A percentile compares a stretch with the other conserved stretches of the same genome.
Conservation (phyloP, 805 yeast species). For the Kazachstania kunashirensis region DNA sequence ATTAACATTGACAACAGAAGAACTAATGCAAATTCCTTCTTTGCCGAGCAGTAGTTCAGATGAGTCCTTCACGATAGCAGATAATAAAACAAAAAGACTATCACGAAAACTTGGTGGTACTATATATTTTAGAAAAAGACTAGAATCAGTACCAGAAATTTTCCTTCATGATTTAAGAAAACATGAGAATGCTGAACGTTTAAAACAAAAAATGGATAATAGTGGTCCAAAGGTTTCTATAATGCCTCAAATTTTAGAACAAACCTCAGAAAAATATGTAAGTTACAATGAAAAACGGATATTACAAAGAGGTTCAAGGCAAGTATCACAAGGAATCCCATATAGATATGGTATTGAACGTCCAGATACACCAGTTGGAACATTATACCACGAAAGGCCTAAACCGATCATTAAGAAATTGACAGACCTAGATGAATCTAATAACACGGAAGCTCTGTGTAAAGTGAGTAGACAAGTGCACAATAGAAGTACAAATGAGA, state of each 20-base stretch:
- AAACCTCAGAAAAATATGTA: too few species aligned
- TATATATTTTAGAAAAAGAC: conserved; percentile 17
- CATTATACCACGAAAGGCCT: too few species aligned
- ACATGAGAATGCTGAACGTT: too few species aligned
- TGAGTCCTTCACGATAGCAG: not conserved
- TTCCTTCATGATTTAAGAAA: conserved; percentile 19
- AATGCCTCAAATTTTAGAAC: too few species aligned
- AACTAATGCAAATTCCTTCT: conserved; percentile 20
- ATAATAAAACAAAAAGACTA: conserved; percentile 4
- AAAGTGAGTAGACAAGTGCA: too few species aligned
- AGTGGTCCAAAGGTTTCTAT: too few species aligned
- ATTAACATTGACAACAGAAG: conserved; percentile 22
- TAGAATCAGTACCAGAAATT: conserved; percentile 27
- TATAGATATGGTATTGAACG: not conserved
- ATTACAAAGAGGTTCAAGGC: conserved; percentile 1
- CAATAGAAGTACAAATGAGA: conserved; percentile 14
- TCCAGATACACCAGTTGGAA: not conserved
- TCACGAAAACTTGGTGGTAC: conserved; percentile 26
- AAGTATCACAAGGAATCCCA: not conserved
- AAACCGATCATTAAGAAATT: too few species aligned
- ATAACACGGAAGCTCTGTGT: too few species aligned
- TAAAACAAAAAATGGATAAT: too few species aligned
- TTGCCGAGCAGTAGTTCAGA: conserved; percentile 4
- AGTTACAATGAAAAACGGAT: conserved; percentile 5
- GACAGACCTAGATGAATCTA: too few species aligned